Conservation (phyloP, 1,139 yeast genomes). For the Candida labiduridarum region DNA sequence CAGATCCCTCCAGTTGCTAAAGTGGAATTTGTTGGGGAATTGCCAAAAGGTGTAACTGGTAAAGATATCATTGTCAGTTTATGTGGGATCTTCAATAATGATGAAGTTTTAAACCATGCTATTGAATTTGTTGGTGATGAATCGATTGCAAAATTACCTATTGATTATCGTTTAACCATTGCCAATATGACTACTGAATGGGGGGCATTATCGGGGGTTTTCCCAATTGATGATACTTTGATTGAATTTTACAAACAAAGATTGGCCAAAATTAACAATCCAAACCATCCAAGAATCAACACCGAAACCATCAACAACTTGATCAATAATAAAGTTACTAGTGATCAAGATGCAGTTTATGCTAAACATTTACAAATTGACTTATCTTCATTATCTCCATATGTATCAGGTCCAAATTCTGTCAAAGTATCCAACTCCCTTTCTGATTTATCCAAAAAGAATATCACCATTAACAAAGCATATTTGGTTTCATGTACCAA, state of each 20-base stretch:
- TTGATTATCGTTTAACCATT: slow-evolving; percentile 91
- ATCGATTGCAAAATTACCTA: slow-evolving; percentile 69
- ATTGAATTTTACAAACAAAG: slow-evolving; percentile 78
- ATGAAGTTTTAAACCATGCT: slow-evolving; percentile 95
- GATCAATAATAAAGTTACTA: slow-evolving; percentile 42
- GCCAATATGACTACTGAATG: slow-evolving; percentile 99
- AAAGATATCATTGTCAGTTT: slow-evolving; percentile 95
- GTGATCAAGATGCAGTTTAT: slow-evolving; percentile 80
- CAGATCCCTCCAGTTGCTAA: slow-evolving; percentile 98
- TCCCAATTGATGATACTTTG: slow-evolving; percentile 85
- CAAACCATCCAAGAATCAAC: slow-evolving; percentile 84
- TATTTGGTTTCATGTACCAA: slow-evolving; percentile 97
- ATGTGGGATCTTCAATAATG: slow-evolving; percentile 94
- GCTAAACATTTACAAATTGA: slow-evolving; percentile 88
- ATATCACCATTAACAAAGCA: slow-evolving; percentile 86
- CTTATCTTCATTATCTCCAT: slow-evolving; percentile 83
- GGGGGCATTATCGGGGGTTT: slow-evolving; percentile 97
- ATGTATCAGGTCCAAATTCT: slow-evolving; percentile 94
- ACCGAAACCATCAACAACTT: slow-evolving; percentile 55
- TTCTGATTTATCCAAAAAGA: slow-evolving; percentile 68
- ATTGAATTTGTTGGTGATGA: slow-evolving; percentile 89
- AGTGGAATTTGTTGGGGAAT: slow-evolving; percentile 79
- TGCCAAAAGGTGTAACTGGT: slow-evolving; percentile 89
- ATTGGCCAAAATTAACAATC: slow-evolving; percentile 61
- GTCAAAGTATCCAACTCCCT: slow-evolving; percentile 87